These are phyloP conservation scores for Calendula officinalis DNA, from an alignment of 129 eudicot genomes.

Conservation along the genomic window DNA sequence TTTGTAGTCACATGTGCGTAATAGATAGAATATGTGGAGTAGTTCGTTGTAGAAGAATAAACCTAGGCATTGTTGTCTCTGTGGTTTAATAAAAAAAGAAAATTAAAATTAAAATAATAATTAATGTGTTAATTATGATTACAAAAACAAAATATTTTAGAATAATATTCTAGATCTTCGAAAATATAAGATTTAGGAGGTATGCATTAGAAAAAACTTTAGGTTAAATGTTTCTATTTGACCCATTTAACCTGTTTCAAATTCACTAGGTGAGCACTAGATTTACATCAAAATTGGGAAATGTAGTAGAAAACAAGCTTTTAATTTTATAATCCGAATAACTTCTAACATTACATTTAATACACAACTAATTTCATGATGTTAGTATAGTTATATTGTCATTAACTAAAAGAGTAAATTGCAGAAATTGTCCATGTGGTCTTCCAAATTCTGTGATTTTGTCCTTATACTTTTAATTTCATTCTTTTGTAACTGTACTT, in stretches of 20 bases:
- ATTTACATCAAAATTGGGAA: slow-evolving; percentile 1
- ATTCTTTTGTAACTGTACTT: no score
- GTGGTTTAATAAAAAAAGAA: slow-evolving; percentile 14
- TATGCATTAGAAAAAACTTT: no score
- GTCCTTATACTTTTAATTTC: no score
- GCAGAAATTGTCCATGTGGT: no score
- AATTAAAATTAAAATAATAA: slow-evolving; percentile 6
- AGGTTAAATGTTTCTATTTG: no score
- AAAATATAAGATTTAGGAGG: no score
- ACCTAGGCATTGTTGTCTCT: slow-evolving; percentile 81
- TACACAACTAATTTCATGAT: slow-evolving; percentile 12
- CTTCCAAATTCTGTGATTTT: no score
- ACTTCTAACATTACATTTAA: slow-evolving; percentile 5
- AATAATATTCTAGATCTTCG: no score
- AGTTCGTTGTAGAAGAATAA: slow-evolving; percentile 81
- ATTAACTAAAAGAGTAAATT: neutral
- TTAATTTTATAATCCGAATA: neutral
- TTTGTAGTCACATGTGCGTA: slow-evolving; percentile 88
- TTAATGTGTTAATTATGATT: neutral
- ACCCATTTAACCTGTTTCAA: neutral
- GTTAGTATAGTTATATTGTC: neutral
- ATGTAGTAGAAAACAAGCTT: neutral
- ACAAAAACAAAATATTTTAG: neutral
- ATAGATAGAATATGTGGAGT: slow-evolving; percentile 81
- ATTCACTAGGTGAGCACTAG: neutral